These are phyloP conservation scores for Geotrichum phurueaensis DNA, from an alignment of 1,139 yeast genomes.

Conservation along the genomic window DNA sequence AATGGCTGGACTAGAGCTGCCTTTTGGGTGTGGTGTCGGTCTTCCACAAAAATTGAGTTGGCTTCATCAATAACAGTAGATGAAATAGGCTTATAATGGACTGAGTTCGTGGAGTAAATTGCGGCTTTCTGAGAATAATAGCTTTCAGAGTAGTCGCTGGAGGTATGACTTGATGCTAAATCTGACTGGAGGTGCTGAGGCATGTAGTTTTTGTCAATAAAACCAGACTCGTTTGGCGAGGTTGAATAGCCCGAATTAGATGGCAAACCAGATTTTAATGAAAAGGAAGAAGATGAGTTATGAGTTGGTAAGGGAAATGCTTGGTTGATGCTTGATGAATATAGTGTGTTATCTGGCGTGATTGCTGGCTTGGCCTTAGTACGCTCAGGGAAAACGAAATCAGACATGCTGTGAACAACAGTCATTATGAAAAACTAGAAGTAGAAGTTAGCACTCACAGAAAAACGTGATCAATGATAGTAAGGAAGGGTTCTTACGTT, in stretches of 20 bases:
- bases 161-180: not conserved
- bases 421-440: constrained; percentile 3
- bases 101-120: constrained; percentile 4
- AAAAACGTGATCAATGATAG: not conserved
- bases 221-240: constrained; percentile 7
- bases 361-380: not conserved
- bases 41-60: not conserved
- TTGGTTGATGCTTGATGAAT: not conserved
- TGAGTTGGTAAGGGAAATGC: not conserved
- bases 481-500: not conserved
- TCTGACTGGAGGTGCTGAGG: not conserved
- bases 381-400: constrained; percentile 14
- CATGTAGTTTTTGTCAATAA: not conserved
- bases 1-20: not conserved
- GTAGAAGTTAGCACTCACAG: not conserved
- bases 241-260: not conserved
- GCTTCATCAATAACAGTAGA: not conserved
- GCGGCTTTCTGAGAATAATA: constrained; percentile 1
- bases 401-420: constrained; percentile 13
- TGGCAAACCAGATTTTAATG: not conserved
- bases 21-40: not conserved
- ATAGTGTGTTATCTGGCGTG: constrained; percentile 6
- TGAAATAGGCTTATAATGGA: constrained; percentile 1
- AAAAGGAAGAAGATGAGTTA: constrained; percentile 1
- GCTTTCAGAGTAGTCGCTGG: not conserved